These are phyloP conservation scores for Tylopilus felleus DNA, from an alignment of 768 basidiomycete species.

Conservation along the genomic window DNA sequence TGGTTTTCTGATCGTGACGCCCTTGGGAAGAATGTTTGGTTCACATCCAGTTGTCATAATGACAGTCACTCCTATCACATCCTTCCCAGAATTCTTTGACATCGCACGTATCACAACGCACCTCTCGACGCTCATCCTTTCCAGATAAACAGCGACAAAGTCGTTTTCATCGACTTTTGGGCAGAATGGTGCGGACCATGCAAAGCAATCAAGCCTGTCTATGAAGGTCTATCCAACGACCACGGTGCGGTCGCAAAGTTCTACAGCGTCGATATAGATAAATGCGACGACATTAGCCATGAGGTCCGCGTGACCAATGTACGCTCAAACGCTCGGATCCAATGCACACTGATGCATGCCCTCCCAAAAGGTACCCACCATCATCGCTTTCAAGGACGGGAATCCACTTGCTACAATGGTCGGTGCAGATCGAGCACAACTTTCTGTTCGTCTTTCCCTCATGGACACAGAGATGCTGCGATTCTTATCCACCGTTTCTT, in stretches of 20 bases:
- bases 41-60: neutral
- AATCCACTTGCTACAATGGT: neutral
- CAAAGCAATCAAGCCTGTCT: constrained; percentile 1
- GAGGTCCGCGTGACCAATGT: neutral
- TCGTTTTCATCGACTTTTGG: constrained; percentile 6
- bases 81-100: neutral
- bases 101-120: neutral
- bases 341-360: neutral
- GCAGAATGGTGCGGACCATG: constrained; percentile 8
- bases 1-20: neutral
- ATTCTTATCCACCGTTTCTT: neutral
- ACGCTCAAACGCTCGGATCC: neutral
- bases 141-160: neutral
- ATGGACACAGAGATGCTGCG: neutral
- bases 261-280: constrained; percentile 35
- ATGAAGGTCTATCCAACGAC: constrained; percentile 1
- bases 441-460: neutral
- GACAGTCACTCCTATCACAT: neutral
- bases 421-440: neutral
- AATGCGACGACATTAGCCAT: constrained; percentile 5
- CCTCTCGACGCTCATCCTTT: neutral
- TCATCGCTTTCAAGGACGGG: neutral
- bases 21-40: neutral
- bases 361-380: neutral
- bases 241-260: neutral